Evolutionary conservation across 352 stramenopile species (phyloP), one percentile per base, ranked within the genome.

Genomic region (Pythium angustatum): DNA sequence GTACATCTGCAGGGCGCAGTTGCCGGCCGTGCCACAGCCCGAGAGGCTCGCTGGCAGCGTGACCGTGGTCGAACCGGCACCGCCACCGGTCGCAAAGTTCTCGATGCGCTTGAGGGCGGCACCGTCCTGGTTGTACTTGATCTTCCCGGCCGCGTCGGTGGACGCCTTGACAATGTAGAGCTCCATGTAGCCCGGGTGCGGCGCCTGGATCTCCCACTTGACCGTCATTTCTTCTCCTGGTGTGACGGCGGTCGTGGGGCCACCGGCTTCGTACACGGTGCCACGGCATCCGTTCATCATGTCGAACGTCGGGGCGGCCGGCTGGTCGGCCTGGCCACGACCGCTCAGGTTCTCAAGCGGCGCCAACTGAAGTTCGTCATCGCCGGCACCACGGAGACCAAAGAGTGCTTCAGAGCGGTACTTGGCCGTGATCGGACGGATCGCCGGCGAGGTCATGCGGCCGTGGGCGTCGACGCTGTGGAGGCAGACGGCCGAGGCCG

Each of bases 241-340:
- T 45, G 66, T 56, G 58, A 87, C 65, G 22, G 64, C 64, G 45
- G 76, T 85, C 58, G 82, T 68, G 31, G 77, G 75, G 53, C 77
- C 78, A 19, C 44, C 63, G 2, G 56, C 53, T 44, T 85, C 75
- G 72, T 85, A 87, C 21, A 79, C 69, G 43, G 78, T 76, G 24
- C 76, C 78, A 38, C 78, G 76, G 52, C 76, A 87, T 3, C 78
- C 78, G 64, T 87, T 87, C 67, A 76, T 79, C n/a, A 87, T 79
- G 59, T 81, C 72, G 63, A 85, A 87, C 31, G 76, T 85, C 21
- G 69, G 58, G 4, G 75, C 66, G 1, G 66, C 68, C 0, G 79
- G 79, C 24, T 79, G 67, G 43, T 74, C 77, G 4, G 68, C 54
- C 43, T 88, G 79, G 34, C 65, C 75, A 44, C 79, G 77, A n/a